Evolutionary conservation across 2,329 filamentous ascomycete species (phyloP), one percentile per base, ranked within the genome.

Genomic region (Aspergillus fructus): DNA sequence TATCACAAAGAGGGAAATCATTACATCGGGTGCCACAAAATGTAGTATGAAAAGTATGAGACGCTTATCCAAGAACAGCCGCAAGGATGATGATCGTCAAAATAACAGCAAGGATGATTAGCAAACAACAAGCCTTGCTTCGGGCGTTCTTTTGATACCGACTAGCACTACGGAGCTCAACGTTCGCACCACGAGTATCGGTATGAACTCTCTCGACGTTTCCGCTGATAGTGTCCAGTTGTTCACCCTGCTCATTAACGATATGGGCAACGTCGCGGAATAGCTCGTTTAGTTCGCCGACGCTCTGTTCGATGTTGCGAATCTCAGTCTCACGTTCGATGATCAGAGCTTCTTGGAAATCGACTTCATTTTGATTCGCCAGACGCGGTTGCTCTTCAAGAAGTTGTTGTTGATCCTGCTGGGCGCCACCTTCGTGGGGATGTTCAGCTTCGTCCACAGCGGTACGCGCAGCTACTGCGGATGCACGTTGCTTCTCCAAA

Each of bases 261-360:
- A 99, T 97, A 74, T 96, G 92, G 47, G 93, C 94, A n/a, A 99
- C 92, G 78, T 99, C 93, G 62, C 93, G 85, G 81, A 99, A 99
- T 43, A 99, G 83, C 70, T 97, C 94, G 68, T 99, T 99, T 61
- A 99, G 80, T 69, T 99, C 94, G 55, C 90, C 90, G 6, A 99
- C 94, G 55, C 90, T 92, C 75, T 97, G 93, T 78, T 97, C 94
- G 68, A 99, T 99, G 72, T 96, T 96, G 61, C 93, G 88, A 64
- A 99, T 99, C 79, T 99, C 94, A 56, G 91, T 87, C 75, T 99
- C 94, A 53, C 96, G 92, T 81, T 99, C 93, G 60, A 96, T 88
- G 70, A 99, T 99, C 58, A 99, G 81, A 15, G 89, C 88, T 66
- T 99, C 94, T 71, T 99, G 94, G 78, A 97, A 99, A 72, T 99